phyloP scores from a whole-genome alignment of 352 stramenopile species.

The Peronospora belbahrii region DNA sequence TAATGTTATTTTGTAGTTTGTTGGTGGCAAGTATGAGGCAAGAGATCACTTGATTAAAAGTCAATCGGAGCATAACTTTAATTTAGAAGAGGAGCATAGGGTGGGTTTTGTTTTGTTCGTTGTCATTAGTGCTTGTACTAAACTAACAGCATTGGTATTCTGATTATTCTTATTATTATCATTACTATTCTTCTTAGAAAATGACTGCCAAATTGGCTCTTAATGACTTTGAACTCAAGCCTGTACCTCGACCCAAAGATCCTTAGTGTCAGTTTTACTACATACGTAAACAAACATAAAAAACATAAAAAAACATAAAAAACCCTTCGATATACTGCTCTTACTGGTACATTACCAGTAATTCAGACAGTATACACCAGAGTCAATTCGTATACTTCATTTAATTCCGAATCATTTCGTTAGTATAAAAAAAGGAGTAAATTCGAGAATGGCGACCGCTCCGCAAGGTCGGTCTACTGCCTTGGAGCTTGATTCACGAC shows the following conservation, averaged over 20 bases:
- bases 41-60: slow-evolving; percentile 78
- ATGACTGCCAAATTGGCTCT: slow-evolving; percentile 78
- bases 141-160: no score
- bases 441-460: slow-evolving; percentile 3
- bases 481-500: background rate
- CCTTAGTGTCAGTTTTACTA: no score
- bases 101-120: slow-evolving; percentile 22
- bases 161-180: no score
- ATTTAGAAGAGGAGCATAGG: slow-evolving; percentile 83
- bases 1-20: slow-evolving; percentile 49
- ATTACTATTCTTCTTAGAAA: slow-evolving; percentile 38
- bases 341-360: no score
- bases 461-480: slow-evolving; percentile 10
- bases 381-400: background rate
- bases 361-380: no score
- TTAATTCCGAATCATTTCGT: slow-evolving; percentile 6
- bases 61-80: slow-evolving; percentile 70
- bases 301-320: no score
- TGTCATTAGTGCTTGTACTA: no score
- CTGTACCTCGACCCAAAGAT: slow-evolving; percentile 55
- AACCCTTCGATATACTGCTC: no score
- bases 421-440: background rate
- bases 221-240: slow-evolving; percentile 83
- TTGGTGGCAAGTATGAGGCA: slow-evolving; percentile 75
- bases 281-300: no score